A percentile compares a stretch with the other conserved stretches of the same genome.
Conservation (phyloP, 2,329 filamentous ascomycete species). For the Alternaria triticina region DNA sequence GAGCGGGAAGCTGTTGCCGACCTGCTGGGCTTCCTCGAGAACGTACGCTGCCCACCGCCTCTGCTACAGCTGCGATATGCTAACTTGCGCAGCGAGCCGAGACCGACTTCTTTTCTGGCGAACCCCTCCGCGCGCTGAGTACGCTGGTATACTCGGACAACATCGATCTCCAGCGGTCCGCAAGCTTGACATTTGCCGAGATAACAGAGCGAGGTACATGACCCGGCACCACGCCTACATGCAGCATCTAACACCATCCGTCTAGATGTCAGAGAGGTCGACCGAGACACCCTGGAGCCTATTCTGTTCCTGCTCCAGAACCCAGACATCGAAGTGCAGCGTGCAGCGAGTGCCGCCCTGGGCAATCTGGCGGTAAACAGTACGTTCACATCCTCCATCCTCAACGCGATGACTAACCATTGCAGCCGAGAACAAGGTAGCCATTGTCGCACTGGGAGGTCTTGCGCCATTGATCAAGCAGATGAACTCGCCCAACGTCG, state of each 20-base stretch:
- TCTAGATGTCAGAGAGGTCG: conserved; percentile 93
- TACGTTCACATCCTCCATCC: conserved; percentile 51
- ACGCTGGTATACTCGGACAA: conserved; percentile 99
- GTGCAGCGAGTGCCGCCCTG: conserved; percentile 92
- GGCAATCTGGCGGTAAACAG: conserved; percentile 97
- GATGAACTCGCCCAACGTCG: conserved; percentile 97
- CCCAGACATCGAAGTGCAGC: conserved; percentile 94
- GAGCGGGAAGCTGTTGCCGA: conserved; percentile 97
- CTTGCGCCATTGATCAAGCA: conserved; percentile 91
- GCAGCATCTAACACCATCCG: conserved; percentile 20
- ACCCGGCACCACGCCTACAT: conserved; percentile 1
- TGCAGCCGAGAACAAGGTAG: conserved; percentile 95
- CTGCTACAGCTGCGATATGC: conserved; percentile 28
- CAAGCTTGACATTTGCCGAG: conserved; percentile 97
- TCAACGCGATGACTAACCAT: conserved; percentile 50
- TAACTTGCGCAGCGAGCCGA: conserved; percentile 75
- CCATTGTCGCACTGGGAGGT: conserved; percentile 91
- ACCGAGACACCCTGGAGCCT: conserved; percentile 91
- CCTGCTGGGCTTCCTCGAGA: conserved; percentile 92
- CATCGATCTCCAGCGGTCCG: conserved; percentile 95
- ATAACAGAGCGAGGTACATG: conserved; percentile 92
- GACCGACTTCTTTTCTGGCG: conserved; percentile 97
- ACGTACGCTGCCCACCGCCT: conserved; percentile 62
- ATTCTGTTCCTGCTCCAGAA: conserved; percentile 96
- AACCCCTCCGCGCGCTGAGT: conserved; percentile 89